phyloP scores from a whole-genome alignment of 176 grass and related monocot genomes.

The Microstegium vimineum region DNA sequence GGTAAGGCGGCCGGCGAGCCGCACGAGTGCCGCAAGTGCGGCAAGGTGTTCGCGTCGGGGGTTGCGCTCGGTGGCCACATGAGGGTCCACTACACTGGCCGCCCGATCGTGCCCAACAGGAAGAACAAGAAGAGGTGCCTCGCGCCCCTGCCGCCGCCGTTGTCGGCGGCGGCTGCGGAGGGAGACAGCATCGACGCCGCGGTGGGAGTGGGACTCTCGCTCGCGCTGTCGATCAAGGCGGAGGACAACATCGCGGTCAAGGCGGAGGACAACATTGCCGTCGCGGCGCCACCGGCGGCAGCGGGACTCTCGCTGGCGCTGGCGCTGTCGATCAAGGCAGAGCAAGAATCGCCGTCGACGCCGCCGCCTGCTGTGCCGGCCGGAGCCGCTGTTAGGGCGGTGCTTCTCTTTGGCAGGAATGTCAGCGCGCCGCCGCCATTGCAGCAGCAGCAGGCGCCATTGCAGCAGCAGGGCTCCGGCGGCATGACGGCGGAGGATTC shows the following conservation, averaged over 20 bases:
- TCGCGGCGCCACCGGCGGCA: background rate
- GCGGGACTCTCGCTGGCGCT: too few species aligned
- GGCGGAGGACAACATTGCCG: too few species aligned
- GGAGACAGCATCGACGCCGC: too few species aligned
- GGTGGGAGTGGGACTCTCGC: background rate
- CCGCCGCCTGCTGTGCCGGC: background rate
- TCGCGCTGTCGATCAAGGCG: background rate
- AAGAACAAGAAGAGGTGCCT: conserved; percentile 1
- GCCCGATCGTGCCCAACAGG: background rate
- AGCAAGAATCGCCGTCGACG: background rate
- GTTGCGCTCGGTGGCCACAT: background rate
- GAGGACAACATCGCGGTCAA: too few species aligned
- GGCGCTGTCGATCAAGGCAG: background rate
- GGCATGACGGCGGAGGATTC: background rate
- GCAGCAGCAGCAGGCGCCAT: background rate
- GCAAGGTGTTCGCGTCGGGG: background rate
- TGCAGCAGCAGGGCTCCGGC: background rate
- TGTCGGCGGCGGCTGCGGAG: too few species aligned
- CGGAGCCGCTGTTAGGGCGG: background rate
- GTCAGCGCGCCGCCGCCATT: background rate
- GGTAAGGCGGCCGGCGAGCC: background rate
- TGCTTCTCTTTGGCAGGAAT: background rate
- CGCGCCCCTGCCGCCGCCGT: background rate
- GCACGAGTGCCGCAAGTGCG: background rate
- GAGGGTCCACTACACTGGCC: background rate